These are phyloP conservation scores for Rhynchospora breviuscula DNA, from an alignment of 176 grass and related monocot genomes.

Conservation along the genomic window DNA sequence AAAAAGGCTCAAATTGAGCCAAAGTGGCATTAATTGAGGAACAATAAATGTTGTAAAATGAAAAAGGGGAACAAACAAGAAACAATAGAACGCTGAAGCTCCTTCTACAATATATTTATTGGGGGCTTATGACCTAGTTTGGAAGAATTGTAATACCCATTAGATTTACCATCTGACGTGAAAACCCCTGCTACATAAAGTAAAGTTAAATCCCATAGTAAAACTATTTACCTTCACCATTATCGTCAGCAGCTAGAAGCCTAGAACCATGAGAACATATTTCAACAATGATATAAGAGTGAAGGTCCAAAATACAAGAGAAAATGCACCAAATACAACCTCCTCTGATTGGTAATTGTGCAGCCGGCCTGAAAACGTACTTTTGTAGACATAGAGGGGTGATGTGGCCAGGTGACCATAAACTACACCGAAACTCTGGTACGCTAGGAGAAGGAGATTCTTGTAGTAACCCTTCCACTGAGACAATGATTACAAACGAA, in stretches of 20 bases:
- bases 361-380: conserved; percentile 59
- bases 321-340: too few species aligned
- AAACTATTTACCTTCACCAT: conserved; percentile 60
- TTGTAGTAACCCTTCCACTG: conserved; percentile 54
- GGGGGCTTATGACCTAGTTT: neutral
- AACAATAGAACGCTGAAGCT: neutral
- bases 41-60: too few species aligned
- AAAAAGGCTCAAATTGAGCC: neutral
- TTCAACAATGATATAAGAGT: too few species aligned
- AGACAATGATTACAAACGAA: conserved; percentile 17
- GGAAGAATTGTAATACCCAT: neutral
- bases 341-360: conserved; percentile 54
- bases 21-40: neutral
- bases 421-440: conserved; percentile 96
- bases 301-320: too few species aligned
- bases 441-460: conserved; percentile 72
- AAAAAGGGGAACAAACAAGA: neutral
- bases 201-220: neutral
- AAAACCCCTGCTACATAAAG: neutral
- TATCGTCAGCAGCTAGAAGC: conserved; percentile 81
- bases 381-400: conserved; percentile 83
- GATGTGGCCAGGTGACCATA: conserved; percentile 90
- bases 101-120: neutral
- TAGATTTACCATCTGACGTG: neutral
- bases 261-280: too few species aligned